Evolutionary conservation across 192 early-diverging fungal genomes (phyloP).

Genomic region (Funneliformis geosporum): DNA sequence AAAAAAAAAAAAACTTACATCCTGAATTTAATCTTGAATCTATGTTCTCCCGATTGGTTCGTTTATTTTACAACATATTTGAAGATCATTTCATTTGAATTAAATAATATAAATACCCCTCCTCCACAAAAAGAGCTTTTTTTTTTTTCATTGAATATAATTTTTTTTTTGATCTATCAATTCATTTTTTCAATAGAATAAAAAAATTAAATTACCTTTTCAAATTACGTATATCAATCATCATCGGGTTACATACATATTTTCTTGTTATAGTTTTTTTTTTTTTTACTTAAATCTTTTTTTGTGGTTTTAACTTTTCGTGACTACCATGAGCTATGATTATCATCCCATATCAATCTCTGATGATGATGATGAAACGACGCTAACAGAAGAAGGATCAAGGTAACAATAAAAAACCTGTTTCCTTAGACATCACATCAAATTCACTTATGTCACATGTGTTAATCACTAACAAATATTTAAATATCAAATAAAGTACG

Average conservation of each 20-base stretch:
- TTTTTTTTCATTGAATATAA: neutral
- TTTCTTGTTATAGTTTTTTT: no score
- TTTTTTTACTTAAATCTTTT: no score
- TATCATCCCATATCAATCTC: neutral
- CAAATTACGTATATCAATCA: no score
- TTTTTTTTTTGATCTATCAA: no score
- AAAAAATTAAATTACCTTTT: no score
- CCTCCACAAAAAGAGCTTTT: neutral
- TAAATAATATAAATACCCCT: neutral
- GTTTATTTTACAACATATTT: neutral
- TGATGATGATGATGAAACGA: neutral
- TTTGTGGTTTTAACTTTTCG: no score
- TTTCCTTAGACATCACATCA: neutral
- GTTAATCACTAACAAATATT: no score
- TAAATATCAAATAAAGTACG: neutral
- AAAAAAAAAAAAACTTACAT: neutral
- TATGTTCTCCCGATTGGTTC: neutral
- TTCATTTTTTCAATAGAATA: no score
- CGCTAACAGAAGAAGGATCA: neutral
- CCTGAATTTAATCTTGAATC: neutral
- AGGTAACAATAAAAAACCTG: neutral
- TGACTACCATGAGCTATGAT: neutral
- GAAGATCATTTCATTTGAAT: neutral
- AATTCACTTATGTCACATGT: neutral
- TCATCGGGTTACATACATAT: no score